Conservation (phyloP, 1,139 yeast genomes). For the Saccharomycopsis crataegensis region DNA sequence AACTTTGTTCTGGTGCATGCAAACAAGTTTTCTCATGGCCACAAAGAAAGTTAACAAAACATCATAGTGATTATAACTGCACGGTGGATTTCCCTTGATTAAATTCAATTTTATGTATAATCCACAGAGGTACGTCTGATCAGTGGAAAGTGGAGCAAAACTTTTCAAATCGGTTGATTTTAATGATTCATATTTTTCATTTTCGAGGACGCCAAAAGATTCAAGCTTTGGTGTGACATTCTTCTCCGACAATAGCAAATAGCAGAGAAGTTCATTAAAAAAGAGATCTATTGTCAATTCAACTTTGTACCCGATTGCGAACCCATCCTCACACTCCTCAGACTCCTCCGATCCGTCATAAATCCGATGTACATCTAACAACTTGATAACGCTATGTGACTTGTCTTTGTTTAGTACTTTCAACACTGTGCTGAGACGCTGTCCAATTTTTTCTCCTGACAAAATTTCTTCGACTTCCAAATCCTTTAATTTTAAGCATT, state of each 20-base stretch:
- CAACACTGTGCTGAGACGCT: background rate
- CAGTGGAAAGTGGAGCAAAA: background rate
- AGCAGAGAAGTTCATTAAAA: no score
- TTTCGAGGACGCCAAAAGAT: background rate
- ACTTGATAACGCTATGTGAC: background rate
- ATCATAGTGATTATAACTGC: no score
- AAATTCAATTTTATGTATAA: no score
- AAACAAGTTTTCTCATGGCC: background rate
- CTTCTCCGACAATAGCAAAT: background rate
- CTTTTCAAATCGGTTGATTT: background rate
- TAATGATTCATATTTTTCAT: background rate
- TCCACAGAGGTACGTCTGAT: no score
- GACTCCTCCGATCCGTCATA: no score
- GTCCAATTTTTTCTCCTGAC: background rate
- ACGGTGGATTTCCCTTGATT: no score
- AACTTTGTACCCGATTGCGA: no score
- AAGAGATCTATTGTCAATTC: no score
- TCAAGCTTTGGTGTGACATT: background rate
- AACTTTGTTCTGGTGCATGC: background rate
- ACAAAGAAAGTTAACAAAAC: background rate
- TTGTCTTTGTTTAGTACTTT: background rate
- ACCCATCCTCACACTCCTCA: background rate
- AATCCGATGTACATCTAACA: background rate
- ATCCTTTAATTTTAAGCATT: background rate
- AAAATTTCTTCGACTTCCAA: background rate